Percentiles rank a stretch among this genome's conserved stretches.
Conservation (phyloP, 1,284 basidiomycete genomes). For the Athelia sp. region DNA sequence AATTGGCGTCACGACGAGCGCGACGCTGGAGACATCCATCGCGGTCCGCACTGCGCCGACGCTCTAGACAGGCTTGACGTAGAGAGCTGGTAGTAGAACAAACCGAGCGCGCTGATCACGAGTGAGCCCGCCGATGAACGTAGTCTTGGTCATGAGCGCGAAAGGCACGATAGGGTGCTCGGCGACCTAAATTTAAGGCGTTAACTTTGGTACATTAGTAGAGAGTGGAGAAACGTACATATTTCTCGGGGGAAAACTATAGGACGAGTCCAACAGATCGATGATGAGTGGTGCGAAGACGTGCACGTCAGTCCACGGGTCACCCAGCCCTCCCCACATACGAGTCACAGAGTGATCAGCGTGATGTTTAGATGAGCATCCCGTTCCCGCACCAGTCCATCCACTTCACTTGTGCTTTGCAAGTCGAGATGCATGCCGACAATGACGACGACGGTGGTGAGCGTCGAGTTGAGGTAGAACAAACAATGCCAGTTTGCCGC, state of each 20-base stretch:
- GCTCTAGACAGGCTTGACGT: background rate
- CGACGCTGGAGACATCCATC: background rate
- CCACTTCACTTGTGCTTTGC: background rate
- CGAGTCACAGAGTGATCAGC: background rate
- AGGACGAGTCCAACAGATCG: too few relatives aligned
- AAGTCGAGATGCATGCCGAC: background rate
- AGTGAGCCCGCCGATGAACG: background rate
- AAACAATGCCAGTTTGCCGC: background rate
- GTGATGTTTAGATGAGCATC: slow-evolving; percentile 8
- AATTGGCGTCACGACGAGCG: background rate
- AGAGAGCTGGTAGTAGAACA: background rate
- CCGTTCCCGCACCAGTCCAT: background rate
- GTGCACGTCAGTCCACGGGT: too few relatives aligned
- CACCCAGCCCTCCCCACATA: too few relatives aligned
- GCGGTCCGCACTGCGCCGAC: background rate
- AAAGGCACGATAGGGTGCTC: background rate
- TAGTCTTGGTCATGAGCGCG: background rate
- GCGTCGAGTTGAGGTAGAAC: background rate
- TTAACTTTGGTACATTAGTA: too few relatives aligned
- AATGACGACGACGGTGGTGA: background rate
- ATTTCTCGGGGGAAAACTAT: too few relatives aligned
- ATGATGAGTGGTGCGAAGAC: too few relatives aligned
- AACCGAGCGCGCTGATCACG: background rate
- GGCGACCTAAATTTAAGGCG: too few relatives aligned
- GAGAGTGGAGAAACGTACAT: too few relatives aligned